Evolutionary conservation across 2,329 filamentous ascomycete genomes (phyloP), one percentile per base, ranked within the genome.

Genomic region (Colletotrichum truncatum): DNA sequence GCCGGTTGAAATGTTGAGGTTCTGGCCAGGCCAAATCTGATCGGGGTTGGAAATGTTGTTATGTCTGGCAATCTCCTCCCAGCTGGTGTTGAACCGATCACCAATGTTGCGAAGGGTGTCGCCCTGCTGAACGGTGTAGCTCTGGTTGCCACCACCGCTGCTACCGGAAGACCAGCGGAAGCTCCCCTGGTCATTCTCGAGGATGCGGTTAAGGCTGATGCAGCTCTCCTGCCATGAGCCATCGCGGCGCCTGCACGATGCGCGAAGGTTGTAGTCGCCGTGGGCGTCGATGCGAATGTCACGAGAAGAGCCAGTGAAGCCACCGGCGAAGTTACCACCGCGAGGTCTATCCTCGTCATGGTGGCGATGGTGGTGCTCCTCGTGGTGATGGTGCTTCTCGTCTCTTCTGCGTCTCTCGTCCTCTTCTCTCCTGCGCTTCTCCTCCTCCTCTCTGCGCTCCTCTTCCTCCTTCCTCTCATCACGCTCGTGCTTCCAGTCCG

Each of bases 21-120:
- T 73, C 70, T 82, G 80, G 2, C 80, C 80, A 0, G 80, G 79
- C 64, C 79, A 79, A 64, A 82, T 82, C 71, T 80, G 63, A 43
- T 82, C 79, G 6, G 79, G 77, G 69, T 82, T 81, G 58, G 68
- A 5, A 60, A 82, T 77, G 67, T 73, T 73, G 68, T 82, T 82
- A 32, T 71, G 72, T 18, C 76, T 70, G 9, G 77, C 78, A 36
- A 82, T 74, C 23, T 81, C 79, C 32, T 82, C 76, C 34, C 74
- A 80, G 14, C 71, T 73, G 49, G 70, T 70, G 53, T 72, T 71
- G 52, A 74, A 75, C 2, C 73, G 72, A 10, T 66, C 68, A 4
- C 75, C 80, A 30, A 82, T 81, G 16, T 70, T 70, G 9, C 79
- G 74, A 6, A 82, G 76, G 3, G 80, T 82, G 45, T 82, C 80